Evolutionary conservation across 768 basidiomycete genomes (phyloP).

Genomic region (Russula lepida): DNA sequence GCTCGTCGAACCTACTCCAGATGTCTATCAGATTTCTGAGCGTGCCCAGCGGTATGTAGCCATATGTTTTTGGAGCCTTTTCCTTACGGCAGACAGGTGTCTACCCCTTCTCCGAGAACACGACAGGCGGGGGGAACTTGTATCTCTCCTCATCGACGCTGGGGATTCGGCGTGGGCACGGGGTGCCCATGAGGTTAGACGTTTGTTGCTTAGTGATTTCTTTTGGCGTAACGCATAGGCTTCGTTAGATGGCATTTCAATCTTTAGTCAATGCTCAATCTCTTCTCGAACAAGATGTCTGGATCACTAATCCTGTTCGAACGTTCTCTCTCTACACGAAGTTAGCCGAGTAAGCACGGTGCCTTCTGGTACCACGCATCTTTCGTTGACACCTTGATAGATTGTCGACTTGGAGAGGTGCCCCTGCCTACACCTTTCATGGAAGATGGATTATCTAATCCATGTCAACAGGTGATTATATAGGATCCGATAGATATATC

Average conservation of each 20-base stretch:
- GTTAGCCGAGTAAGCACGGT: constrained; percentile 50
- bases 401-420: constrained; percentile 59
- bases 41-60: constrained; percentile 49
- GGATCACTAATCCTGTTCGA: constrained; percentile 39
- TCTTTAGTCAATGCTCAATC: constrained; percentile 52
- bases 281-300: constrained; percentile 46
- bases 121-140: constrained; percentile 49
- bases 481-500: constrained; percentile 43
- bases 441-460: background rate
- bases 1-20: constrained; percentile 51
- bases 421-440: background rate
- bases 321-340: constrained; percentile 48
- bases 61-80: background rate
- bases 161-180: constrained; percentile 64
- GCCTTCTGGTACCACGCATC: background rate
- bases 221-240: background rate
- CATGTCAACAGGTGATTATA: constrained; percentile 41
- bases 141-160: constrained; percentile 55
- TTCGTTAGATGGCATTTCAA: constrained; percentile 48
- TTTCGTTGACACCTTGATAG: constrained; percentile 27
- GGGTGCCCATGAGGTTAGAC: constrained; percentile 62
- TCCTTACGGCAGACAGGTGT: constrained; percentile 37
- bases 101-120: constrained; percentile 52
- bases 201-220: background rate
- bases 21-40: constrained; percentile 63